These are phyloP conservation scores for Isatis tinctoria DNA, from an alignment of 345 rosid genomes.

Conservation along the genomic window DNA sequence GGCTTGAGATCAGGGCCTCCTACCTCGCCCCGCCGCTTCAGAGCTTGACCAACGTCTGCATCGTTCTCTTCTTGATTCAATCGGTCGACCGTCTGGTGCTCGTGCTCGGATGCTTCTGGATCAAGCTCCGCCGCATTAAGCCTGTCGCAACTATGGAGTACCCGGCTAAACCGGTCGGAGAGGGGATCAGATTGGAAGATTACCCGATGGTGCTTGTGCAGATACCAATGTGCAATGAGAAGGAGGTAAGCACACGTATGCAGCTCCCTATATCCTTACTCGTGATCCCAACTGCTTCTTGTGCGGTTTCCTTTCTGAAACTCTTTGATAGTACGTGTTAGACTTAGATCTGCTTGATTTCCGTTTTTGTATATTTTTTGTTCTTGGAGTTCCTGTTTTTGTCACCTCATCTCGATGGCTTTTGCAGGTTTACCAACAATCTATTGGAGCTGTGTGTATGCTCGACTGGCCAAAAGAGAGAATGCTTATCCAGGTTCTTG, in stretches of 20 bases:
- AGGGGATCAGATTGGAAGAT: slow-evolving; percentile 19
- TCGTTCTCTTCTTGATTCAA: slow-evolving; percentile 76
- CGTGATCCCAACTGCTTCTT: neutral
- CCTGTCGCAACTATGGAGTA: slow-evolving; percentile 51
- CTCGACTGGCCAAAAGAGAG: slow-evolving; percentile 82
- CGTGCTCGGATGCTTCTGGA: slow-evolving; percentile 78
- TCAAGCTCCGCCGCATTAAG: slow-evolving; percentile 57
- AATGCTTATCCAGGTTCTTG: slow-evolving; percentile 70
- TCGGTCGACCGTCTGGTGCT: slow-evolving; percentile 68
- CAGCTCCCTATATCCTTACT: neutral
- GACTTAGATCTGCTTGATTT: neutral
- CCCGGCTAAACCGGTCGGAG: neutral
- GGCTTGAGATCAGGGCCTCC: slow-evolving; percentile 66
- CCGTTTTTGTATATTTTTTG: neutral
- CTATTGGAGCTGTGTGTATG: slow-evolving; percentile 66
- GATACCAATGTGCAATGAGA: slow-evolving; percentile 98
- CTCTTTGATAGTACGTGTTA: too few relatives aligned
- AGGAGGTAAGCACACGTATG: slow-evolving; percentile 56
- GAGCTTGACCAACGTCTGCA: slow-evolving; percentile 67
- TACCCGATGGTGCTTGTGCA: slow-evolving; percentile 92
- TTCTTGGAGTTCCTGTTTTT: slow-evolving; percentile 8
- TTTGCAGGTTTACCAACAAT: slow-evolving; percentile 60
- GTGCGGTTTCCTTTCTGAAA: neutral
- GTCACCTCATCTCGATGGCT: neutral
- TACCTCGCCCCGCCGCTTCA: slow-evolving; percentile 82